Base-by-base conservation (phyloP, 352 stramenopile species). In the Phytophthora pini region DNA sequence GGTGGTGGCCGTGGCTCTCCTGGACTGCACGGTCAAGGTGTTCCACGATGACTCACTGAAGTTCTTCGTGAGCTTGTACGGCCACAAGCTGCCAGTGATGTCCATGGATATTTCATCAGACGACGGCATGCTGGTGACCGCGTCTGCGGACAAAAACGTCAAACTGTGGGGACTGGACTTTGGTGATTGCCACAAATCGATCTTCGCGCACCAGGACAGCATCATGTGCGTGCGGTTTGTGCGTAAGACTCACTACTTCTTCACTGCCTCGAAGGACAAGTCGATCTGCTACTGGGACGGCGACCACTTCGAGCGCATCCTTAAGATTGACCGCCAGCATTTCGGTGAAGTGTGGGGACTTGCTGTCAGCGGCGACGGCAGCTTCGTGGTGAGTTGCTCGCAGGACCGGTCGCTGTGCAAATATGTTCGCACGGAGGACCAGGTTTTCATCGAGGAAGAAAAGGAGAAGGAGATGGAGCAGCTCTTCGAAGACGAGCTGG, bases 151-250 rank as follows among this genome's bases (percentile, higher is more conserved):
- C 76, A 99, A 99, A 72, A 99, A 98, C 53, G 93, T 99, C 46
- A 99, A 99, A 74, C 87, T 99, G 31, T 99, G 97, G 97, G 98
- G 98, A 11, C 80, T 99, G 15, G 98, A 99, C 75, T 99, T 99
- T 82, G 98, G 98, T 51, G 98, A 99, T 76, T 99, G 97, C 68
- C 98, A 99, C 85, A 97, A 98, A 57, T 99, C 95, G 31, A 92
- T 99, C 60, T 98, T 99, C 67, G 98, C 97, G 32, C 98, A 99
- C 76, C 88, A 98, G 68, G 98, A 99, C 68, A 98, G 92, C 38
- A 97, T 99, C 53, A 99, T 99, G 80, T 87, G 93, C 63, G 80
- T 99, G 31, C 72, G 80, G 22, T 99, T 99, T 67, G 89, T 99
- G 32, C 77, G 74, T 10, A 93, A 92, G 56, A 99, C 98, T 36